Conservation (phyloP, 306 rosid species). For the Malus orientalis region DNA sequence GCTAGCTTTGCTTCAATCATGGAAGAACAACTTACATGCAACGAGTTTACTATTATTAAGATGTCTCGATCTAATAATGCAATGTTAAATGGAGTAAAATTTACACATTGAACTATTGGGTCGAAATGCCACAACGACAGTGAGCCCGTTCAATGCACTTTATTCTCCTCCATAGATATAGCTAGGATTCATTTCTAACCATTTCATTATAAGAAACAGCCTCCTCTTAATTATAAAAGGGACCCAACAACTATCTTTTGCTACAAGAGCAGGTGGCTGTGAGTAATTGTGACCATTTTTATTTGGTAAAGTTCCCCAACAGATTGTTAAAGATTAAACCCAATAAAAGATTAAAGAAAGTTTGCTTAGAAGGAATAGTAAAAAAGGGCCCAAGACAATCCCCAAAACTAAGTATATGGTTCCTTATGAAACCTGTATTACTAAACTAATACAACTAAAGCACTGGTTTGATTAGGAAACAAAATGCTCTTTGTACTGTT, state of each 20-base stretch:
- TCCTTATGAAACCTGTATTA: background rate
- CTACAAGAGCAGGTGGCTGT: background rate
- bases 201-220: background rate
- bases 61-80: too few species aligned
- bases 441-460: background rate
- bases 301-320: background rate
- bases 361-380: background rate
- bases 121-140: background rate
- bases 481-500: background rate
- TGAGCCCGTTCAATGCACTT: background rate
- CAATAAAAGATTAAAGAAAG: too few species aligned
- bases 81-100: too few species aligned
- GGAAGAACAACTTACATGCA: too few species aligned
- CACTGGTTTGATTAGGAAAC: background rate
- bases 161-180: background rate
- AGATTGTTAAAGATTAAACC: too few species aligned
- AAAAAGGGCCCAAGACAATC: background rate
- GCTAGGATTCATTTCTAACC: background rate
- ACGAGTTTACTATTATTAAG: too few species aligned
- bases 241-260: background rate
- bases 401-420: background rate
- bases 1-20: background rate
- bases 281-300: background rate
- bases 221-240: background rate
- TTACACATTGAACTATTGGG: too few species aligned